A percentile compares a stretch with the other conserved stretches of the same genome.
Conservation (phyloP, 495 filamentous ascomycete genomes). For the Penicillium ochrochloron region DNA sequence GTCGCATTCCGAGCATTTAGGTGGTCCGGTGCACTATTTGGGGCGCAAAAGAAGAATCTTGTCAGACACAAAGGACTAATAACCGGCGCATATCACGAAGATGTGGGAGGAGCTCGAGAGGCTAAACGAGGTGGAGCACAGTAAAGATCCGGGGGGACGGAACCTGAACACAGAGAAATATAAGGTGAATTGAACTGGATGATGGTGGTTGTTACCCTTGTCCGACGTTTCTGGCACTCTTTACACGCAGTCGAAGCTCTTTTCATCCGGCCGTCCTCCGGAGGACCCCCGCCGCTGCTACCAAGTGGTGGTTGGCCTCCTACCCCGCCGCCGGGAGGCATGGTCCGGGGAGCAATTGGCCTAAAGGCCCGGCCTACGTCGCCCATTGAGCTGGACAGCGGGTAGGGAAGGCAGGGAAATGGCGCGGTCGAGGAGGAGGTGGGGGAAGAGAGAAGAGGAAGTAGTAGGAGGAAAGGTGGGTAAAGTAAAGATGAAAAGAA, state of each 20-base stretch:
- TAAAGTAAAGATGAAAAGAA: slow-evolving; percentile 24
- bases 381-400: slow-evolving; percentile 32
- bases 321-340: slow-evolving; percentile 23
- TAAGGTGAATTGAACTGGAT: slow-evolving; percentile 6
- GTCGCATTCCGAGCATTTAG: slow-evolving; percentile 42
- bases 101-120: background rate
- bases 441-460: slow-evolving; percentile 16
- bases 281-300: slow-evolving; percentile 11
- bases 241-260: slow-evolving; percentile 48
- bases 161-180: slow-evolving; percentile 7
- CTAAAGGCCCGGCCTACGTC: slow-evolving; percentile 38
- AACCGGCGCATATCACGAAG: slow-evolving; percentile 1
- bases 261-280: slow-evolving; percentile 44
- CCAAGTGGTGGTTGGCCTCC: slow-evolving; percentile 22
- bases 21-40: slow-evolving; percentile 37
- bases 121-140: background rate
- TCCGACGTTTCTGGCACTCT: slow-evolving; percentile 49
- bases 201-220: slow-evolving; percentile 39
- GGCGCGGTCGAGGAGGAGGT: slow-evolving; percentile 22
- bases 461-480: slow-evolving; percentile 21
- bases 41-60: slow-evolving; percentile 13
- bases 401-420: slow-evolving; percentile 11
- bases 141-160: background rate
- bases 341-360: slow-evolving; percentile 42
- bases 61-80: background rate